Evolutionary conservation across 495 filamentous ascomycete species (phyloP), one percentile per base, ranked within the genome.

Genomic region (Aspergillus sparsus): DNA sequence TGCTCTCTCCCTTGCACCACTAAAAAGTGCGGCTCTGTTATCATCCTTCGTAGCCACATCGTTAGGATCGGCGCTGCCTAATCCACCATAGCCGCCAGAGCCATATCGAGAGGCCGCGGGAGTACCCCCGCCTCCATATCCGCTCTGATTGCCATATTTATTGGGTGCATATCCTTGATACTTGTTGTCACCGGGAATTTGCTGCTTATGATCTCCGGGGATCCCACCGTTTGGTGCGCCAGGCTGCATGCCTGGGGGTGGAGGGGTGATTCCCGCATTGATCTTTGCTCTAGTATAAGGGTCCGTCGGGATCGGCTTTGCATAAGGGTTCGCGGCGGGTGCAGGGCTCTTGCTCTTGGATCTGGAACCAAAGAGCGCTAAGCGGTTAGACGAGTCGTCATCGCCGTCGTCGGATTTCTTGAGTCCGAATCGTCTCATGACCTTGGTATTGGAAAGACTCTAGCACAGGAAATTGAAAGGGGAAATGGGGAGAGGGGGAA

Each of bases 31-130:
- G 60, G 87, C 83, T 58, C 85, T 77, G 58, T 82, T 84, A 50
- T 77, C 76, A 63, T 87, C 84, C 6, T 69, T 69, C 6, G 66
- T 65, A 45, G 66, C 68, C 33, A 83, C 79, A 56, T 83, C 80
- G 50, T 82, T 81, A 64, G 82, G 85, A 50, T 83, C 80, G 18
- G 66, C 58, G 61, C 68, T 74, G 57, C 87, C 87, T 46, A 92
- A 65, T 31, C 88, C 88, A 47, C 90, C 90, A 65, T 93, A 93
- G 49, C 89, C 89, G 60, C 88, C 87, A 53, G 82, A 73, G 37
- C 88, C 83, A 58, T 83, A 78, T 56, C 74, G 74, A 33, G 80
- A 74, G 46, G 73, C 51, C 33, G 64, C 58, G 15, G 63, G 61
- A 42, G 64, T 66, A 54, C 70, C 64, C 67, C 73, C 71, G 53